Percentiles rank a stretch among this genome's conserved stretches.
These are phyloP conservation scores for Sporothrix humicola DNA, from an alignment of 2,329 filamentous ascomycete genomes.

Conservation along the genomic window DNA sequence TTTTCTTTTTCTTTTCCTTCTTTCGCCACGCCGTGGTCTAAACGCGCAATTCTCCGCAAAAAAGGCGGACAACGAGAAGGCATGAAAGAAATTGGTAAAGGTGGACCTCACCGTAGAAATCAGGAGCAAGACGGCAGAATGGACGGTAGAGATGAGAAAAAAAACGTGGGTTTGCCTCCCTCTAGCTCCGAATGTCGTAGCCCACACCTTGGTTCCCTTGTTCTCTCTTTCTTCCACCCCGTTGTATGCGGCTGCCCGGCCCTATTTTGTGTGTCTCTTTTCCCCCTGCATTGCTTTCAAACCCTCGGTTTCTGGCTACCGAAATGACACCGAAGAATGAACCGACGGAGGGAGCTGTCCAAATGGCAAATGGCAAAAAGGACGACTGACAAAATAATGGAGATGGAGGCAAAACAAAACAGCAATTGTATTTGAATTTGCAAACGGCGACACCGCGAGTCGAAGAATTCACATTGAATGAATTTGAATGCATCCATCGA, in stretches of 20 bases:
- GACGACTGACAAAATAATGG: not conserved
- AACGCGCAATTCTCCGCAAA: conserved; percentile 13
- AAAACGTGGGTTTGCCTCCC: conserved; percentile 27
- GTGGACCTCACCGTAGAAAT: conserved; percentile 1
- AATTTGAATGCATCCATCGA: not conserved
- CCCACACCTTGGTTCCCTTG: not conserved
- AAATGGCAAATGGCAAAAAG: not conserved
- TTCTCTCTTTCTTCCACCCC: not conserved
- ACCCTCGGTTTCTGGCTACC: conserved; percentile 26
- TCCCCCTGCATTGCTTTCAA: not conserved
- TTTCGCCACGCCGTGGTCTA: conserved; percentile 12
- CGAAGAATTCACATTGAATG: not conserved
- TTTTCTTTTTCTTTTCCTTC: conserved; percentile 13
- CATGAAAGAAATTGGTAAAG: not conserved
- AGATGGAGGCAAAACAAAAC: not conserved
- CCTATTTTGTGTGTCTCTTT: not conserved
- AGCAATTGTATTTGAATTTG: too few relatives aligned
- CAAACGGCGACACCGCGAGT: conserved; percentile 7
- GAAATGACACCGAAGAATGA: conserved; percentile 32
- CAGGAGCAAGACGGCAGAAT: not conserved
- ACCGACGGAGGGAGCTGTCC: not conserved
- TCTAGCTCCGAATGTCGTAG: not conserved
- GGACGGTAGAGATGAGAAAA: not conserved
- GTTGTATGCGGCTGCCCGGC: not conserved
- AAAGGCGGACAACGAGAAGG: not conserved